Evolutionary conservation across 108 stramenopile species (phyloP).

Genomic region (Skeletonema grethae): DNA sequence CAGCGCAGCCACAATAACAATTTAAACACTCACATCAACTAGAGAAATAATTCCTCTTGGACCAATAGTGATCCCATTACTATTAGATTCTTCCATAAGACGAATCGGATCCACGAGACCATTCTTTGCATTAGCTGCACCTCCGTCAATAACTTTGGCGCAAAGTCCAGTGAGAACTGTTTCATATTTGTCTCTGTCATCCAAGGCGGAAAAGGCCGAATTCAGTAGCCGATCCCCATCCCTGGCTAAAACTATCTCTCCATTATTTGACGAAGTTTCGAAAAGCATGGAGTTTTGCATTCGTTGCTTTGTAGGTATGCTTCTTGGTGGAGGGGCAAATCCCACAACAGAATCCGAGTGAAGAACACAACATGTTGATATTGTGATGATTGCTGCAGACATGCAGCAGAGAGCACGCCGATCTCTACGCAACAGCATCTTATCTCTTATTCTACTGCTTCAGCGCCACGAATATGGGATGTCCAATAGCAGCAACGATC

Average conservation of each 20-base stretch:
- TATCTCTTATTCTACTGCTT: neutral
- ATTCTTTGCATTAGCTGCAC: conserved; percentile 24
- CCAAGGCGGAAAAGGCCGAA: conserved; percentile 69
- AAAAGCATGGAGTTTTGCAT: neutral
- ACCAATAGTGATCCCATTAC: conserved; percentile 59
- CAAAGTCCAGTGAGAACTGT: conserved; percentile 86
- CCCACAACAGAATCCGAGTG: neutral
- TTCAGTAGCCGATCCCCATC: conserved; percentile 49
- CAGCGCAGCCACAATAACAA: neutral
- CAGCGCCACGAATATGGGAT: neutral
- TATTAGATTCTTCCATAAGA: conserved; percentile 84
- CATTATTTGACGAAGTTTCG: neutral
- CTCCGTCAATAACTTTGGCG: conserved; percentile 76
- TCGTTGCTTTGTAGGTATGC: neutral
- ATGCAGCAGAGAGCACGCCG: conserved; percentile 2
- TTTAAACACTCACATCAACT: conserved; percentile 72
- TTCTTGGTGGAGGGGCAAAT: neutral
- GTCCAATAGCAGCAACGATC: too few species aligned
- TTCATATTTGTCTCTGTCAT: conserved; percentile 84
- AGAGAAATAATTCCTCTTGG: conserved; percentile 74
- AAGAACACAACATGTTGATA: conserved; percentile 1
- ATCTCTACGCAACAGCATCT: neutral
- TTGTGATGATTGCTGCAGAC: neutral
- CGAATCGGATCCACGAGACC: conserved; percentile 72
- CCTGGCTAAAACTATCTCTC: conserved; percentile 20